Evolutionary conservation across 306 rosid species (phyloP).

Genomic region (Begonia masoniana): DNA sequence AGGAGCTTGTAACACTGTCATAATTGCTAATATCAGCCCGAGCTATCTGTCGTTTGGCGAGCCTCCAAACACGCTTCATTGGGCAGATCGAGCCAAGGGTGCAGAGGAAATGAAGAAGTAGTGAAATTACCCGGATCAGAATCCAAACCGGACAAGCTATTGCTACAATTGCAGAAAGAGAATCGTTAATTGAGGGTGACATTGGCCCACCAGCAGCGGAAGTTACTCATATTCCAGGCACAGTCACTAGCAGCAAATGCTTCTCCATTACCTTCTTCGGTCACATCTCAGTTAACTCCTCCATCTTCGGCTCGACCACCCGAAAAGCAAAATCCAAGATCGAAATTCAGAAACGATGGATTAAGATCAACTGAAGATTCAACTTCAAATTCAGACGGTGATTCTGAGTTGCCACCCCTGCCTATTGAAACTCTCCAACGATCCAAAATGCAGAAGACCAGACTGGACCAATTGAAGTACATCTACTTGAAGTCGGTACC

Average conservation of each 20-base stretch:
- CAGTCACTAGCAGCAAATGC: constrained; percentile 63
- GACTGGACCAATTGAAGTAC: too few species aligned
- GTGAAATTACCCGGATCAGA: constrained; percentile 52
- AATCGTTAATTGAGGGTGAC: constrained; percentile 67
- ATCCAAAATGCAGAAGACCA: too few species aligned
- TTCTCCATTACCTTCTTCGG: too few species aligned
- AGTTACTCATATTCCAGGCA: constrained; percentile 51
- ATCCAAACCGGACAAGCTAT: constrained; percentile 66
- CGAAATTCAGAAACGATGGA: too few species aligned
- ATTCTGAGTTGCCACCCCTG: too few species aligned
- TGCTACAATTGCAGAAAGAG: constrained; percentile 76
- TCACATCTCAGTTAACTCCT: constrained; percentile 49
- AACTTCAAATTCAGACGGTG: too few species aligned
- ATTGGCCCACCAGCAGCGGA: constrained; percentile 67
- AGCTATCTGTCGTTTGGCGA: constrained; percentile 82
- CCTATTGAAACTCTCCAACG: too few species aligned
- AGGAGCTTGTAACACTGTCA: too few species aligned
- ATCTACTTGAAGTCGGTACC: too few species aligned
- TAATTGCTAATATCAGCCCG: too few species aligned
- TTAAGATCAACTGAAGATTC: too few species aligned
- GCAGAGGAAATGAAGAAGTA: constrained; percentile 42
- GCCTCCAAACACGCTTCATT: constrained; percentile 88
- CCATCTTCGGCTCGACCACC: constrained; percentile 53
- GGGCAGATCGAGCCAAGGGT: constrained; percentile 98
- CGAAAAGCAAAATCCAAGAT: too few species aligned